Evolutionary conservation across 192 early-diverging fungal genomes (phyloP), one percentile per base, ranked within the genome.

Genomic region (Rhizoclosmatium globosum): DNA sequence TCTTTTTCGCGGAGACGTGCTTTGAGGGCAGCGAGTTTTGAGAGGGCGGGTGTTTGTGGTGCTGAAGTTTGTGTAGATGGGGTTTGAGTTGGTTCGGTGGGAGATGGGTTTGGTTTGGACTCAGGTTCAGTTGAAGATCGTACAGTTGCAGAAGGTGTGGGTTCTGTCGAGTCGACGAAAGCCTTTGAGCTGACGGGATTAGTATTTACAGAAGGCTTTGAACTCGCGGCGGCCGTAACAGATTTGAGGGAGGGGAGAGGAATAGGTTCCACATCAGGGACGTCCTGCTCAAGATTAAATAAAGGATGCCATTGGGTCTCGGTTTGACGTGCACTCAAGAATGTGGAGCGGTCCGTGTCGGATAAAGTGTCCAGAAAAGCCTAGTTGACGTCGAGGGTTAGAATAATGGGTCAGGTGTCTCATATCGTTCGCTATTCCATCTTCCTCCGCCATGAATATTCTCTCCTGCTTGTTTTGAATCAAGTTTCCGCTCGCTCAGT

Each of bases 251-350:
- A 9, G 74, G 15, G 72, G 9, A 62, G 6, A 9, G 19, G 7
- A 7, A 62, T 39, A 13, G 43, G 64, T 42, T 38, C 60, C 4
- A 84, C 69, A 6, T 81, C 76, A 42, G 83, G 83, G 45, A 84
- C 76, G 4, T 38, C 7, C 44, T 21, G 15, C 41, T 70, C 76
- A 11, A 81, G 64, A 48, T 84, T 70, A 73, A 84, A 84, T 9
- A 78, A 13, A 4, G 79, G 79, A 56, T 84, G 83, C 83, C 83
- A 84, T 69, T 61, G 62, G n/a, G n/a, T n/a, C n/a, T n/a, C n/a
- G n/a, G n/a, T n/a, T n/a, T n/a, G n/a, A n/a, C n/a, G n/a, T n/a
- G n/a, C n/a, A n/a, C n/a, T n/a, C n/a, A n/a, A n/a, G n/a, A n/a
- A n/a, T n/a, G n/a, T n/a, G n/a, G n/a, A n/a, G n/a, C n/a, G n/a